phyloP scores from a whole-genome alignment of 2,329 filamentous ascomycete genomes.

The Aspergillus sojae region DNA sequence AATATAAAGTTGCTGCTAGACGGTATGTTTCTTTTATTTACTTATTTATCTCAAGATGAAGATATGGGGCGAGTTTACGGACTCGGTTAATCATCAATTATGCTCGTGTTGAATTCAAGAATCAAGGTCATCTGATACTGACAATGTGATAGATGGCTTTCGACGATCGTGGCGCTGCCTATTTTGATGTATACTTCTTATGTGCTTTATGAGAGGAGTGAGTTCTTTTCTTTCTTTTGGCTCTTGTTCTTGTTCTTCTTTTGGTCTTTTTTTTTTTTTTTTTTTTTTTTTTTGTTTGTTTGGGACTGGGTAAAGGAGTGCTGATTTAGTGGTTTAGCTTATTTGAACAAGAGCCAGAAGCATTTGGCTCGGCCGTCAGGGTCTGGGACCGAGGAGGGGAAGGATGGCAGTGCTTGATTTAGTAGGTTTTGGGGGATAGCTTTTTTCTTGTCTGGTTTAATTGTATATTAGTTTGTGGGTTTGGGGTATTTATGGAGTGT shows the following conservation, averaged over 20 bases:
- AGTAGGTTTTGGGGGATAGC: background rate
- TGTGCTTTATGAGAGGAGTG: conserved; percentile 36
- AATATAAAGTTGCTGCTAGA: conserved; percentile 43
- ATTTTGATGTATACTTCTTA: conserved; percentile 37
- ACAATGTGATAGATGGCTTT: conserved; percentile 29
- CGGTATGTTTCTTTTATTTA: conserved; percentile 27
- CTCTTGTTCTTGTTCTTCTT: background rate
- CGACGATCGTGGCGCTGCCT: conserved; percentile 36
- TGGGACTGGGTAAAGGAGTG: background rate
- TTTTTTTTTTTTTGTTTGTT: too few species aligned
- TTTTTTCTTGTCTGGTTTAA: background rate
- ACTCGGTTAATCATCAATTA: too few species aligned
- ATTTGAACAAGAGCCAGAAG: conserved; percentile 27
- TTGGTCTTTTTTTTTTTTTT: too few species aligned
- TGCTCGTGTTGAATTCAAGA: too few species aligned
- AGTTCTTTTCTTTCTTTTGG: conserved; percentile 15
- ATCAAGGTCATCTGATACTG: background rate
- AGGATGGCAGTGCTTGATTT: background rate
- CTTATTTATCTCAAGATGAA: background rate
- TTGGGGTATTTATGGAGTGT: background rate
- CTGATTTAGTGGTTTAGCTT: conserved; percentile 21
- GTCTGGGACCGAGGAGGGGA: background rate
- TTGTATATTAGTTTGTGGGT: conserved; percentile 3
- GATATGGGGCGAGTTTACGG: background rate
- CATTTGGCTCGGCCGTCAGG: conserved; percentile 5